These are phyloP conservation scores for Drechslerella dactyloides DNA, from an alignment of 2,329 filamentous ascomycete species.

Conservation along the genomic window DNA sequence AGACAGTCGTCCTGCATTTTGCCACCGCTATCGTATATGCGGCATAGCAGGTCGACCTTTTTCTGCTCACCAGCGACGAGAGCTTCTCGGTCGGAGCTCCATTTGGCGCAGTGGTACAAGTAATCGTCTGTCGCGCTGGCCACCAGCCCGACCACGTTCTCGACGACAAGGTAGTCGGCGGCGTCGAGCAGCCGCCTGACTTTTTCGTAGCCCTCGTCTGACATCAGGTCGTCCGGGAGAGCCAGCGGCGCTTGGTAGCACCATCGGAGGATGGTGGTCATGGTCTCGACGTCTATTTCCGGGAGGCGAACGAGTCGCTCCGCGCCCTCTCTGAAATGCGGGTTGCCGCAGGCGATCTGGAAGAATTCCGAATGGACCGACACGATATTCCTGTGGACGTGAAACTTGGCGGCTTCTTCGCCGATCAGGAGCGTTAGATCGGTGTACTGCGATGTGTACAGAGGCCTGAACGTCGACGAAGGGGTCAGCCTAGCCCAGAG, in stretches of 20 bases:
- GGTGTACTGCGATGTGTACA: constrained; percentile 3
- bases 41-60: constrained; percentile 40
- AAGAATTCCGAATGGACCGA: constrained; percentile 36
- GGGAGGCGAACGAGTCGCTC: constrained; percentile 23
- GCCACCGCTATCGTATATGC: constrained; percentile 35
- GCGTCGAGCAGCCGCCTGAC: constrained; percentile 25
- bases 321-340: constrained; percentile 29
- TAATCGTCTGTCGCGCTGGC: constrained; percentile 13
- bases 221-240: constrained; percentile 19
- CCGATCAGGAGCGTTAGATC: constrained; percentile 27
- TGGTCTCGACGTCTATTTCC: constrained; percentile 18
- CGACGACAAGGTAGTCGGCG: constrained; percentile 31
- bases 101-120: constrained; percentile 11
- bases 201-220: constrained; percentile 24
- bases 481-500: neutral
- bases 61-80: constrained; percentile 33
- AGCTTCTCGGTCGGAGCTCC: constrained; percentile 19
- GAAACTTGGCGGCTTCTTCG: constrained; percentile 16
- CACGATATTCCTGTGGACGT: constrained; percentile 19
- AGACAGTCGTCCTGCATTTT: constrained; percentile 17
- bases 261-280: constrained; percentile 14
- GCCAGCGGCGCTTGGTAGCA: constrained; percentile 21
- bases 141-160: constrained; percentile 8
- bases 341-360: constrained; percentile 22
- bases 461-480: neutral